Evolutionary conservation across 1,284 basidiomycete species (phyloP).

Genomic region (Coniferiporia weirii): DNA sequence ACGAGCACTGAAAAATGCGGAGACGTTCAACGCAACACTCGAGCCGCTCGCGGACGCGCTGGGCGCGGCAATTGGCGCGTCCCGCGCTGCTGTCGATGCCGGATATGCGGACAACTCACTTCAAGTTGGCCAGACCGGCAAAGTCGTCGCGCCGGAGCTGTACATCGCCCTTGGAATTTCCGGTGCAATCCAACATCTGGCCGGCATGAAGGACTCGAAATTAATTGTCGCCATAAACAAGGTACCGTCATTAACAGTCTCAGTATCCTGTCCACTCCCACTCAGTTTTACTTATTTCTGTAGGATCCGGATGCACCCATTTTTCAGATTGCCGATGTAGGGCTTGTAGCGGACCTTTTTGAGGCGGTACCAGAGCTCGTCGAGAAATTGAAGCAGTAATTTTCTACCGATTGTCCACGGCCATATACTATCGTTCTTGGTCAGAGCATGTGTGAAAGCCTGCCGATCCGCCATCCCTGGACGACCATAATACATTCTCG

Average conservation of each 20-base stretch:
- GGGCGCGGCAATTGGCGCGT: conserved; percentile 95
- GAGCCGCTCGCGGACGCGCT: conserved; percentile 92
- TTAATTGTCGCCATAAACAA: conserved; percentile 99
- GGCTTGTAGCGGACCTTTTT: conserved; percentile 89
- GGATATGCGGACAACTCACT: conserved; percentile 98
- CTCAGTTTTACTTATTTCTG: conserved; percentile 14
- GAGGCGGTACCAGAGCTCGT: conserved; percentile 85
- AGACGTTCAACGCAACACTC: conserved; percentile 85
- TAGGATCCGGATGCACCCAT: conserved; percentile 97
- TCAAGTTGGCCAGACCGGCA: conserved; percentile 99
- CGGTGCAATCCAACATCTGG: conserved; percentile 97
- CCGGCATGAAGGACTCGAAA: conserved; percentile 99
- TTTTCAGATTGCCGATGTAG: conserved; percentile 97
- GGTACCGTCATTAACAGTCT: conserved; percentile 35
- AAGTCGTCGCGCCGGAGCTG: conserved; percentile 91
- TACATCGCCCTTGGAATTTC: conserved; percentile 98
- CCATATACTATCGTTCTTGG: background rate
- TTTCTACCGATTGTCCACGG: background rate
- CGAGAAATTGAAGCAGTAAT: conserved; percentile 70
- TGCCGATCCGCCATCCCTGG: background rate
- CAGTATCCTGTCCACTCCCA: background rate
- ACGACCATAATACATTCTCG: no score
- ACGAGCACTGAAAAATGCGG: conserved; percentile 90
- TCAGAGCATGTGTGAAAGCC: background rate
- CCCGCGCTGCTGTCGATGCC: conserved; percentile 95